Base-by-base conservation (phyloP, 1,284 basidiomycete genomes). In the Apiotrichum montevideense region DNA sequence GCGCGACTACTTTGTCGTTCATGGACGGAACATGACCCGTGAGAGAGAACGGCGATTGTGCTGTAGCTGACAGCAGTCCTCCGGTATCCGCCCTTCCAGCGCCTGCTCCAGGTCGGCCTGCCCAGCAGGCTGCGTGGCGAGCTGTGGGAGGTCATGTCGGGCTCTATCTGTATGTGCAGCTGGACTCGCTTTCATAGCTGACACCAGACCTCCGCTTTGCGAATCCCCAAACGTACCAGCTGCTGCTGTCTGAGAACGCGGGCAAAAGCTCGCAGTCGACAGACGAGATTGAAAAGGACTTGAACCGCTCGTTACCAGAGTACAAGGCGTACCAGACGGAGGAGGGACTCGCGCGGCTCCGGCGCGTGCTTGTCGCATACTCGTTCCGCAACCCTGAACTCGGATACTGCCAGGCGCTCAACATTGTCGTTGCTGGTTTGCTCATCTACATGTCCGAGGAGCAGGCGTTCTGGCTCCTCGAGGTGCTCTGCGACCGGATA, bases 251-350 rank as follows among this genome's bases (percentile, higher is more conserved):
- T 52, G 85, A 90, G 53, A 87, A 95, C 73, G 81, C 83, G 55
- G 93, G 90, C 10, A 83, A 86, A 58, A 85, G 84, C 29, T 93
- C 84, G 52, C 88, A 88, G 7, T 93, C 90, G 66, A 96, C 95
- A 0, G 96, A 99, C 73, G 96, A 99, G 73, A 99, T 99, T 51
- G 96, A 98, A 78, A 99, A 99, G 77, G 96, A 99, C 73, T 78
- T 99, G 42, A 95, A 97, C 77, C 84, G 96, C 21, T 92, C 89
- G 77, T 77, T 97, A 58, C 93, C 93, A 0, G 94, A 97, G 70
- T 97, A 96, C 74, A 86, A 90, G 35, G 93, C 91, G 1, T 97
- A 95, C 74, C 93, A 97, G 71, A 84, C 83, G 21, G 86, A 90
- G 34, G 86, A 89, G 51, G 94, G 93, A 1, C 90, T 97, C 57